phyloP scores from a whole-genome alignment of 2,329 filamentous ascomycete species.

The Nothopassalora personata region DNA sequence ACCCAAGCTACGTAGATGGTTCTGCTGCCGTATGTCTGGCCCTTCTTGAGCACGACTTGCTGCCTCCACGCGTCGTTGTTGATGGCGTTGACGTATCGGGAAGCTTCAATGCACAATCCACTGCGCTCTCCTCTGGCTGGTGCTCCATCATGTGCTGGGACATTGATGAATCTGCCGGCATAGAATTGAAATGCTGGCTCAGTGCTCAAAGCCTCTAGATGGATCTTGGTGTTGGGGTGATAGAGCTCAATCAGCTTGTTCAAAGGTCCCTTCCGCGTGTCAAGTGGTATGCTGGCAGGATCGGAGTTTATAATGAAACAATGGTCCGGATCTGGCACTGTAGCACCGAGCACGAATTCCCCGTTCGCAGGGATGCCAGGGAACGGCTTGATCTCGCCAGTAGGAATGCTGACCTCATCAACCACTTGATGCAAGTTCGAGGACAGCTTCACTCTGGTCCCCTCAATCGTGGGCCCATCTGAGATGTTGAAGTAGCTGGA shows the following conservation, averaged over 20 bases:
- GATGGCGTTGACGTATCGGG: slow-evolving; percentile 80
- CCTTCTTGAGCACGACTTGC: slow-evolving; percentile 77
- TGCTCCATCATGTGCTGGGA: slow-evolving; percentile 54
- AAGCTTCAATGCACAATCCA: slow-evolving; percentile 89
- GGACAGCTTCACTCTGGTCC: slow-evolving; percentile 54
- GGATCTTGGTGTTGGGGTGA: slow-evolving; percentile 68
- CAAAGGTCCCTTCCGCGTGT: slow-evolving; percentile 54
- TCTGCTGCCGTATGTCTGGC: slow-evolving; percentile 72
- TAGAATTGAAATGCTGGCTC: slow-evolving; percentile 98
- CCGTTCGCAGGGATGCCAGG: slow-evolving; percentile 60
- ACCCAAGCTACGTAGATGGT: slow-evolving; percentile 85
- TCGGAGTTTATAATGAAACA: slow-evolving; percentile 76
- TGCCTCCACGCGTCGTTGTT: slow-evolving; percentile 75
- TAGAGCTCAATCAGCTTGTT: slow-evolving; percentile 64
- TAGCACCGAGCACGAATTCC: slow-evolving; percentile 65
- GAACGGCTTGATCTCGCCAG: slow-evolving; percentile 59
- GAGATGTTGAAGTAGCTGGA: slow-evolving; percentile 64
- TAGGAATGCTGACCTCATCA: slow-evolving; percentile 69
- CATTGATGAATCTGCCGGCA: slow-evolving; percentile 77
- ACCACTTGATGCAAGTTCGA: slow-evolving; percentile 67
- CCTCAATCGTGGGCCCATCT: slow-evolving; percentile 54
- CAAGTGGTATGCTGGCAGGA: slow-evolving; percentile 47
- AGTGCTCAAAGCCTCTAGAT: slow-evolving; percentile 82
- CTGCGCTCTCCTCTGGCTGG: slow-evolving; percentile 62
- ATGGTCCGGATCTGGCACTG: slow-evolving; percentile 75